These are phyloP conservation scores for Prunus davidiana DNA, from an alignment of 306 rosid genomes.

Conservation along the genomic window DNA sequence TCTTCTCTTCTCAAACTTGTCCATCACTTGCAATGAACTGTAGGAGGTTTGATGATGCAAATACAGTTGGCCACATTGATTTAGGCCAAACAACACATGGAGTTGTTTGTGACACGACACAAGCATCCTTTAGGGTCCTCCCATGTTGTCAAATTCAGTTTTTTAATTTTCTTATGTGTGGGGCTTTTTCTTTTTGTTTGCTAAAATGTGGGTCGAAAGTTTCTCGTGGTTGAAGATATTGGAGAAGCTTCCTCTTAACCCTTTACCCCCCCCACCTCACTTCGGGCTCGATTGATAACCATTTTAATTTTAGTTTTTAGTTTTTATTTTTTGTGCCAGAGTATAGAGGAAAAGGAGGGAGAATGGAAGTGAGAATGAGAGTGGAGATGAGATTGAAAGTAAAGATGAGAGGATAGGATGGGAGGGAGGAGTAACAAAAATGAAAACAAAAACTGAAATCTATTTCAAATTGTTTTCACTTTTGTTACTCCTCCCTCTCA, in stretches of 20 bases:
- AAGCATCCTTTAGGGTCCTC: not conserved
- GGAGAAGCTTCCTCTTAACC: not conserved
- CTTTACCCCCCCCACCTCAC: not conserved
- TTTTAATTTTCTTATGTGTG: not conserved
- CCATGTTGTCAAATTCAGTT: constrained; percentile 1
- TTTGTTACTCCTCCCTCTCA: no score
- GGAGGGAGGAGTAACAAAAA: no score
- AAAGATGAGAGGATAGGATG: no score
- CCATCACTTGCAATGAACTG: constrained; percentile 8
- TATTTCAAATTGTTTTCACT: no score
- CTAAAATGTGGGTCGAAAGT: not conserved
- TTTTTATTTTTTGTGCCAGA: no score
- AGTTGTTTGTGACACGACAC: constrained; percentile 18
- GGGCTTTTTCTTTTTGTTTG: not conserved
- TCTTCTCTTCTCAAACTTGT: not conserved
- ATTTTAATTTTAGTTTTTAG: no score
- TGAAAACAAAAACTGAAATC: no score
- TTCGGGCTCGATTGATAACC: no score
- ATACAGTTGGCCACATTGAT: constrained; percentile 17
- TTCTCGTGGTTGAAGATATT: not conserved
- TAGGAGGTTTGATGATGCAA: not conserved
- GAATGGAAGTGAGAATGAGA: no score
- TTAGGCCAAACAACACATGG: constrained; percentile 6
- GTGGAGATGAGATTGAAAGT: no score
- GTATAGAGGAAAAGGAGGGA: no score